Percentiles rank a stretch among this genome's conserved stretches.
Evolutionary conservation across 305 asterid species (phyloP).

Genomic region (Rubia tinctorum): DNA sequence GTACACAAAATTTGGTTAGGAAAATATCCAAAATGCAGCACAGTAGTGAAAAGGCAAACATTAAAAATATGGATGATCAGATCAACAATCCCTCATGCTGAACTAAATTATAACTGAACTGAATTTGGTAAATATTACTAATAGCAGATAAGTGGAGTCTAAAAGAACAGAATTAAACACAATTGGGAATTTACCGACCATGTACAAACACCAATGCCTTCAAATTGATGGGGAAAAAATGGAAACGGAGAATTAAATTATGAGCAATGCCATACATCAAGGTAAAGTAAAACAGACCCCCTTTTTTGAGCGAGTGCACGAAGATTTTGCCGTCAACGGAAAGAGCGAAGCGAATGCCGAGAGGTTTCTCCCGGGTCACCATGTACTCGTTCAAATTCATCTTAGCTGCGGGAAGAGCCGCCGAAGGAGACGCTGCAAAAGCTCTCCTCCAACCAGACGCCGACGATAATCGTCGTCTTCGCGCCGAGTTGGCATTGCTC

Average conservation of each 20-base stretch:
- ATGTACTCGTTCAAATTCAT: constrained; percentile 86
- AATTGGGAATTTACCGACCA: neutral
- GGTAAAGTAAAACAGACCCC: constrained; percentile 41
- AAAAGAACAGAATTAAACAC: neutral
- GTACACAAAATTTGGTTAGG: constrained; percentile 1
- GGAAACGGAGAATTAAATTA: neutral
- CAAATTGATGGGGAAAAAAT: neutral
- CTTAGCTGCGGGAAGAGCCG: constrained; percentile 32
- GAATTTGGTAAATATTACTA: neutral
- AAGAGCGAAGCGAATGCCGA: constrained; percentile 90
- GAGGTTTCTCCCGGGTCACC: constrained; percentile 85
- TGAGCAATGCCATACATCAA: neutral
- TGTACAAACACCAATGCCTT: neutral
- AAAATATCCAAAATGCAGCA: neutral
- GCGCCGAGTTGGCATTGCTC: constrained; percentile 21
- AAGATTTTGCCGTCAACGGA: constrained; percentile 78
- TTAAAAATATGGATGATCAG: neutral
- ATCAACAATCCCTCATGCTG: neutral
- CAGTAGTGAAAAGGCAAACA: neutral
- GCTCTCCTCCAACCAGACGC: constrained; percentile 20
- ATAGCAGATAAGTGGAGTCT: neutral
- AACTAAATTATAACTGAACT: neutral
- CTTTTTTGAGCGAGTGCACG: constrained; percentile 89
- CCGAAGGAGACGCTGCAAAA: constrained; percentile 33
- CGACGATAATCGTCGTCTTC: constrained; percentile 6